These are phyloP conservation scores for Cladophialophora yegresii DNA, from an alignment of 2,329 filamentous ascomycete species.

Conservation along the genomic window DNA sequence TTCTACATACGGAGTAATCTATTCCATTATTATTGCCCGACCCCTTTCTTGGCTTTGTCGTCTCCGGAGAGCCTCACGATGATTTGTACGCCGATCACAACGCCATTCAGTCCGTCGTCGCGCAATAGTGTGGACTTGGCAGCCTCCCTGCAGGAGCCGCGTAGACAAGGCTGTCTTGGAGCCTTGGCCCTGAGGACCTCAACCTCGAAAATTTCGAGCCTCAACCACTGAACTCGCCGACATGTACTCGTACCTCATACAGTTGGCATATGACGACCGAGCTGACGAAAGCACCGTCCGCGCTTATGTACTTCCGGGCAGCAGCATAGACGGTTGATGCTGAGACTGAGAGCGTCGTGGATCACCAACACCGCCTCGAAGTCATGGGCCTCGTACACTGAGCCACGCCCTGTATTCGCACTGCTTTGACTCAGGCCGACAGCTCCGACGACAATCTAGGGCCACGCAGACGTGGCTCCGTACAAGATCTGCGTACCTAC, in stretches of 20 bases:
- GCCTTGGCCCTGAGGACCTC: conserved; percentile 27
- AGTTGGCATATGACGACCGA: background rate
- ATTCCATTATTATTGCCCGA: background rate
- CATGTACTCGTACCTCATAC: background rate
- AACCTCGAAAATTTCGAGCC: background rate
- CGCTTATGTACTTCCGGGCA: background rate
- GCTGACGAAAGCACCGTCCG: background rate
- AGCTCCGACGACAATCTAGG: background rate
- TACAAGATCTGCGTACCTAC: background rate
- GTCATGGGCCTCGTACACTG: no score
- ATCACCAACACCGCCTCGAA: background rate
- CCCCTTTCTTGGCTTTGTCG: background rate
- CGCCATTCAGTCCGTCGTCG: background rate
- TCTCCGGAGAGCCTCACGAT: background rate
- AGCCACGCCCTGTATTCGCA: no score
- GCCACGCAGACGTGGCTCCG: background rate
- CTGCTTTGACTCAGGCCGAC: background rate
- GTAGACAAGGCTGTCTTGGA: conserved; percentile 28
- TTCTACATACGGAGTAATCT: no score
- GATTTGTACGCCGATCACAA: conserved; percentile 9
- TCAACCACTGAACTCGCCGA: background rate
- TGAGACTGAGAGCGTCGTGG: background rate
- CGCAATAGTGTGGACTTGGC: conserved; percentile 11
- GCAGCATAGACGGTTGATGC: background rate
- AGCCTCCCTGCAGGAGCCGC: background rate